A percentile compares a stretch with the other conserved stretches of the same genome.
phyloP scores from a whole-genome alignment of 2,329 filamentous ascomycete species.

The Ophiostoma perfectum region DNA sequence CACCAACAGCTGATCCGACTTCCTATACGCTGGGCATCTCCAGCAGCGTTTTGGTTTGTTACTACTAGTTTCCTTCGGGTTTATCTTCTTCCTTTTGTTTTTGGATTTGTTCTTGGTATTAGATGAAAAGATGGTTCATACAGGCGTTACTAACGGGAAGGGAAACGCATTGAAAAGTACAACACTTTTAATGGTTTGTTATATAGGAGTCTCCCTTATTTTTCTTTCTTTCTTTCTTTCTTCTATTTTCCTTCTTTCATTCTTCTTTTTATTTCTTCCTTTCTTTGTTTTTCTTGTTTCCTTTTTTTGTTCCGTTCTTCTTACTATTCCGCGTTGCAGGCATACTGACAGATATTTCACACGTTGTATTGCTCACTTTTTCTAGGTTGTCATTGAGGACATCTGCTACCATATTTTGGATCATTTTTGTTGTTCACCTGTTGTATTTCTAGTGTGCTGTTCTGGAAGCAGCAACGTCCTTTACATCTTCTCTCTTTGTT shows the following conservation, averaged over 20 bases:
- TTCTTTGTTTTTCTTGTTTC: not conserved
- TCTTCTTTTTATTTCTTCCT: slow-evolving; percentile 9
- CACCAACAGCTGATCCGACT: not conserved
- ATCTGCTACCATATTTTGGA: not conserved
- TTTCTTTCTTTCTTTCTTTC: not conserved
- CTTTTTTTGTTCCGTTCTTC: not conserved
- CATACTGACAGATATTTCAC: not conserved
- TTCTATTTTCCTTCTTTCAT: not conserved
- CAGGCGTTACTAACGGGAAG: slow-evolving; percentile 19
- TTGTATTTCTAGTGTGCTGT: slow-evolving; percentile 19
- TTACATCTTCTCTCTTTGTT: not conserved
- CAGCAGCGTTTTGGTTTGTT: not conserved
- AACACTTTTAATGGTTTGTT: slow-evolving; percentile 14
- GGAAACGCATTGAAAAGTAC: slow-evolving; percentile 18
- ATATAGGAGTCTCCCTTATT: slow-evolving; percentile 7
- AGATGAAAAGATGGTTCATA: slow-evolving; percentile 15
- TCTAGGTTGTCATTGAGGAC: not conserved
- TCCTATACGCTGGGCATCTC: not conserved
- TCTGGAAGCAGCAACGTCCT: slow-evolving; percentile 23
- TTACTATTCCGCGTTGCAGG: not conserved
- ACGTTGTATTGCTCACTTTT: not conserved
- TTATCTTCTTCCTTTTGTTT: slow-evolving; percentile 7
- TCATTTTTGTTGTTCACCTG: slow-evolving; percentile 9
- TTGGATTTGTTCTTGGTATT: not conserved
- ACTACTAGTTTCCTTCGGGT: not conserved